Evolutionary conservation across 169 alveolate genomes (phyloP), one percentile per base, ranked within the genome.

Genomic region (Besnoitia besnoiti): DNA sequence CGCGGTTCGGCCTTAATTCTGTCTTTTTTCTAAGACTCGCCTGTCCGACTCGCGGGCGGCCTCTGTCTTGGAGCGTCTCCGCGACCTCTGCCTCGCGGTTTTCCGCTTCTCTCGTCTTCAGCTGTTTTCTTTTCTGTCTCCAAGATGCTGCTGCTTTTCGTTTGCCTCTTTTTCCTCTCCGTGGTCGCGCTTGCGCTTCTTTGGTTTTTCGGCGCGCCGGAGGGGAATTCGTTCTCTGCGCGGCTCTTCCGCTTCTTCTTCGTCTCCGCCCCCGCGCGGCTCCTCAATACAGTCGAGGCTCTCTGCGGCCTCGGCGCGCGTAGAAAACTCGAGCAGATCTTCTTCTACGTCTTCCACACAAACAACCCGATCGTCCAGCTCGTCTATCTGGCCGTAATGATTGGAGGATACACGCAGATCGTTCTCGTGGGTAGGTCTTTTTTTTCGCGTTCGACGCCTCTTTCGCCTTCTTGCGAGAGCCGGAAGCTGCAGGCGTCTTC

Each of bases 281-380:
- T 7, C 40, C 55, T 77, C 37, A 30, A 3, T 16, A 2, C 40
- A 14, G 59, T 77, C 59, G 40, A 19, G 55, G 3, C n/a, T 0
- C 2, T 39, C 55, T 77, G 87, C 59, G 87, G 87, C 19, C 14
- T 55, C 0, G 30, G 61, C 7, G 87, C 59, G 14, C 44, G 44
- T 12, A n/a, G 61, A 27, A 55, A 37, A 12, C 59, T 77, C 55
- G 55, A 27, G 61, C 3, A 39, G n/a, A 30, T 39, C 37, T 39
- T 2, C 40, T 27, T 27, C 59, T 77, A 77, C 87, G 55, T 77
- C 59, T 77, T 19, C 59, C 33, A 42, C 61, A 77, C 87, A 30
- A 77, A 77, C 55, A 77, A 77, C 47, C 87, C 87, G 37, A 2
- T 77, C n/a, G 87, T 77, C 21, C 87, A 77, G 30, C 16, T 77